phyloP scores from a whole-genome alignment of 768 basidiomycete genomes.

The Russula sp. region DNA sequence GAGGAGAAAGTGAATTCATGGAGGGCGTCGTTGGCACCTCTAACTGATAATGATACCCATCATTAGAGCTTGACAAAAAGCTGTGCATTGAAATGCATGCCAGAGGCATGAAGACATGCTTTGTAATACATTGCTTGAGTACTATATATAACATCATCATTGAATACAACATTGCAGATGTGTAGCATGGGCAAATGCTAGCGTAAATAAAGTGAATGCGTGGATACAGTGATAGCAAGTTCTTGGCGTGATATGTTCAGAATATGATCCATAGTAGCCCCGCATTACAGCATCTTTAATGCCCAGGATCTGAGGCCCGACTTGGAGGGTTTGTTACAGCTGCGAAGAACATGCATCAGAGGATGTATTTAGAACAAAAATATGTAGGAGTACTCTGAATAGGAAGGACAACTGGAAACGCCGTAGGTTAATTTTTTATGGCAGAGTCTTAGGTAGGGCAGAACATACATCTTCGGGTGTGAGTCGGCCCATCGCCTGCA shows the following conservation, averaged over 20 bases:
- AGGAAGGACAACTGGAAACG: slow-evolving; percentile 35
- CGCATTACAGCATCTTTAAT: neutral
- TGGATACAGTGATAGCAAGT: neutral
- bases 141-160: too few species aligned
- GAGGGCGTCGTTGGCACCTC: neutral
- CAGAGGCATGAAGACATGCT: too few species aligned
- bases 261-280: neutral
- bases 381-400: slow-evolving; percentile 35
- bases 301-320: neutral
- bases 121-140: too few species aligned
- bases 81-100: too few species aligned
- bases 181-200: too few species aligned
- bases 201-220: neutral
- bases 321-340: neutral
- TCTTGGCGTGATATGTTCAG: neutral
- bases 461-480: slow-evolving; percentile 64
- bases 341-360: slow-evolving; percentile 1
- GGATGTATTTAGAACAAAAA: neutral
- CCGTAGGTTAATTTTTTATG: slow-evolving; percentile 10
- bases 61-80: too few species aligned
- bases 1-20: neutral
- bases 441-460: neutral
- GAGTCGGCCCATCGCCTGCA: slow-evolving; percentile 84
- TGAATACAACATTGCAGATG: too few species aligned
- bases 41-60: too few species aligned